A percentile compares a stretch with the other conserved stretches of the same genome.
Evolutionary conservation across 495 filamentous ascomycete genomes (phyloP).

Genomic region (Chlorociboria aeruginascens): DNA sequence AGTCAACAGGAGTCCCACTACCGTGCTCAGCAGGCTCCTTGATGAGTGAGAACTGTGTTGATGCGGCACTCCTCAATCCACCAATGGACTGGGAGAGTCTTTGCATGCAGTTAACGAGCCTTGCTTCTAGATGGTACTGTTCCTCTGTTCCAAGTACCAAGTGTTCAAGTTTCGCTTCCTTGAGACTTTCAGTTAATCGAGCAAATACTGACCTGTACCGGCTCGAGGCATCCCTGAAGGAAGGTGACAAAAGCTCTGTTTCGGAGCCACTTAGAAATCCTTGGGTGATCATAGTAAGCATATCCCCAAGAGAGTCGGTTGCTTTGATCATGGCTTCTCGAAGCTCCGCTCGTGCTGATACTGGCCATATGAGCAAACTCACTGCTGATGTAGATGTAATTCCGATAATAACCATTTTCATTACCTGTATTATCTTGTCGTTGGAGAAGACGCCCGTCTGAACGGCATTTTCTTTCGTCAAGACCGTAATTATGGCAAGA

Average conservation of each 20-base stretch:
- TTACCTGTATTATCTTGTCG: constrained; percentile 72
- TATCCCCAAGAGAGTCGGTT: constrained; percentile 66
- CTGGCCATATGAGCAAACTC: constrained; percentile 66
- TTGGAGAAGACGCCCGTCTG: constrained; percentile 69
- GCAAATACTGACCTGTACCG: constrained; percentile 58
- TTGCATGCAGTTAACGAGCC: constrained; percentile 74
- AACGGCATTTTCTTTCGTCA: constrained; percentile 86
- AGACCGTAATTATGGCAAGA: constrained; percentile 81
- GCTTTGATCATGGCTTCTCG: constrained; percentile 62
- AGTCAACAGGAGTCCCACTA: not conserved
- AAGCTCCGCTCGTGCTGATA: constrained; percentile 65
- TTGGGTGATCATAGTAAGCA: constrained; percentile 71
- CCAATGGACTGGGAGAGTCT: constrained; percentile 82
- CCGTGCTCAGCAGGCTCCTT: constrained; percentile 37
- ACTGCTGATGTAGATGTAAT: constrained; percentile 63
- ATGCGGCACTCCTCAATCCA: constrained; percentile 78
- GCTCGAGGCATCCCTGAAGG: constrained; percentile 53
- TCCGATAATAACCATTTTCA: constrained; percentile 88
- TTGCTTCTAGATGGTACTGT: constrained; percentile 68
- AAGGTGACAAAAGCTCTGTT: constrained; percentile 51
- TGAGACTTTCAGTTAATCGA: constrained; percentile 65
- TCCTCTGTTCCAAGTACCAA: constrained; percentile 73
- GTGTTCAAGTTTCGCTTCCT: constrained; percentile 85
- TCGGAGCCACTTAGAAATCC: constrained; percentile 81
- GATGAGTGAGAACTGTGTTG: constrained; percentile 76